Evolutionary conservation across 2,329 filamentous ascomycete species (phyloP), one percentile per base, ranked within the genome.

Genomic region (Aspergillus fijiensis): DNA sequence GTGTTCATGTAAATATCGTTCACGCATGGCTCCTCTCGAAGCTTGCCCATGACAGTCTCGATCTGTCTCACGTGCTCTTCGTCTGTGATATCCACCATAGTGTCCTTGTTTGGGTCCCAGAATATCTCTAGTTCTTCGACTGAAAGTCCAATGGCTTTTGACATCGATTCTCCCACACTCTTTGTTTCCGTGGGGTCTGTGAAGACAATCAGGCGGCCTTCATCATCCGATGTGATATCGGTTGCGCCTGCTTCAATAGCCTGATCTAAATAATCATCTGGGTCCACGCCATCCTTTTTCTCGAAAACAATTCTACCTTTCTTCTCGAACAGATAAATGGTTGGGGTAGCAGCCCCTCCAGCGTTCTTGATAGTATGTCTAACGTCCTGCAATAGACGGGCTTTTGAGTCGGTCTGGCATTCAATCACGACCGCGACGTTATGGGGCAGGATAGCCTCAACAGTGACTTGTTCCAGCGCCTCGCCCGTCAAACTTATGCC

Each of bases 71-170:
- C 81, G 1, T 84, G 81, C 12, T 84, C 80, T 14, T 82, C 78
- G 16, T 84, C 82, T 60, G 88, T 83, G 45, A 93, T 68, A 7
- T 80, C 79, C 19, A 90, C 85, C 72, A 85, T 85, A 0, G 90
- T 93, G 63, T 96, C 92, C 69, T 89, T 86, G 61, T 94, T 95
- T 0, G 92, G 85, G 60, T 89, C 85, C 88, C 91, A 97, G 49
- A 96, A 83, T 55, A 97, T 94, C 58, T 96, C 91, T 19, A 87
- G 87, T 66, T 86, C 88, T 58, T 89, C 79, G 50, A 96, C 84
- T 60, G 89, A 84, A 62, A 96, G 76, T 1, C 82, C 84, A 21
- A 90, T 82, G 42, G 83, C 80, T 64, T 84, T 81, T 4, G 85
- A 81, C n/a, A 96, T 72, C 12, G 81, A 80, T 62, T 89, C 82